A percentile compares a stretch with the other conserved stretches of the same genome.
These are phyloP conservation scores for Trypanosoma brucei DNA, from an alignment of 208 protist species.

Conservation along the genomic window DNA sequence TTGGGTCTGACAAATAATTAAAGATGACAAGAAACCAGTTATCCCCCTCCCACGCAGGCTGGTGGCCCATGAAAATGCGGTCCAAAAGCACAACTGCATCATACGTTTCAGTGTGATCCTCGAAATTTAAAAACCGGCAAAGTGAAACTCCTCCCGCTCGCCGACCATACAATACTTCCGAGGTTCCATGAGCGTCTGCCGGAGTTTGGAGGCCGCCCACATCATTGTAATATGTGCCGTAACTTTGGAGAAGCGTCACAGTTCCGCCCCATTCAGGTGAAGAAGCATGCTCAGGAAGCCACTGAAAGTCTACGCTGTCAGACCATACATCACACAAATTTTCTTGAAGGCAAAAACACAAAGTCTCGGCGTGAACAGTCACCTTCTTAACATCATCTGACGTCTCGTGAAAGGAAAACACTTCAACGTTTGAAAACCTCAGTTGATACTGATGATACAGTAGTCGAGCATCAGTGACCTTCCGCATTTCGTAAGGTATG, in stretches of 20 bases:
- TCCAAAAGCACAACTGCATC: slow-evolving; percentile 29
- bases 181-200: not conserved
- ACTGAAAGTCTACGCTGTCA: slow-evolving; percentile 17
- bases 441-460: slow-evolving; percentile 25
- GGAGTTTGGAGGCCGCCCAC: slow-evolving; percentile 13
- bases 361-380: slow-evolving; percentile 2
- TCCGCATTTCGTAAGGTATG: slow-evolving; percentile 23
- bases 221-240: slow-evolving; percentile 20
- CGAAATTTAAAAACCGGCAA: slow-evolving; percentile 18
- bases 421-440: slow-evolving; percentile 11
- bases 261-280: slow-evolving; percentile 21
- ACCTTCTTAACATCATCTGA: slow-evolving; percentile 9
- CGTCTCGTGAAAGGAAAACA: slow-evolving; percentile 19
- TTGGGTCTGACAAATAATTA: slow-evolving; percentile 38
- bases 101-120: slow-evolving; percentile 25
- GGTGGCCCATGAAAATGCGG: slow-evolving; percentile 37
- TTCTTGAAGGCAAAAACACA: slow-evolving; percentile 18
- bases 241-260: slow-evolving; percentile 26
- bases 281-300: slow-evolving; percentile 21
- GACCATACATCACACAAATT: slow-evolving; percentile 12
- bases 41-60: slow-evolving; percentile 44
- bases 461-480: slow-evolving; percentile 7
- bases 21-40: slow-evolving; percentile 39
- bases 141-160: slow-evolving; percentile 16
- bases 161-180: slow-evolving; percentile 1